A percentile compares a stretch with the other conserved stretches of the same genome.
Conservation (phyloP, 805 yeast species). For the Lipomyces yamanashiensis region DNA sequence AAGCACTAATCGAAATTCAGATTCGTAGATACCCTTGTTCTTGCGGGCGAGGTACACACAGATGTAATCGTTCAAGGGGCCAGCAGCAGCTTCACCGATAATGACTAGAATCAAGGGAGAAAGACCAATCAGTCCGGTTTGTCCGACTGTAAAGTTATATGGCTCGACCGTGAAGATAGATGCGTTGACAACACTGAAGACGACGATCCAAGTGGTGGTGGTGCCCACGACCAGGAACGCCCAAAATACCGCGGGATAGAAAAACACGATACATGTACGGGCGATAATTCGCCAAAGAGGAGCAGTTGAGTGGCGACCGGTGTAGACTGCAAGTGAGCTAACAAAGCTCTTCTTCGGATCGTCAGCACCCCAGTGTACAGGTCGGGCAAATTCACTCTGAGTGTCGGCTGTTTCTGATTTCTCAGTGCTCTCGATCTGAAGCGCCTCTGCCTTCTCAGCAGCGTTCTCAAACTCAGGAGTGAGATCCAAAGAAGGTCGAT, state of each 20-base stretch:
- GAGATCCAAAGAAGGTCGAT: conserved; percentile 49
- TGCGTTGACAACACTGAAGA: conserved; percentile 61
- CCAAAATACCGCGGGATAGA: conserved; percentile 58
- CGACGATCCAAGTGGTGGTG: conserved; percentile 67
- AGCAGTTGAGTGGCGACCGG: conserved; percentile 57
- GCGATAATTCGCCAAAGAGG: conserved; percentile 56
- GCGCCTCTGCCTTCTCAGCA: not conserved
- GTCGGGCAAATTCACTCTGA: not conserved
- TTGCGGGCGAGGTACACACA: conserved; percentile 52
- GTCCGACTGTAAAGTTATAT: conserved; percentile 31
- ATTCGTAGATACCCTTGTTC: conserved; percentile 64
- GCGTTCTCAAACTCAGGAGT: not conserved
- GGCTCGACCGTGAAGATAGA: conserved; percentile 54
- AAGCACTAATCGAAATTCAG: conserved; percentile 64
- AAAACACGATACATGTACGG: conserved; percentile 56
- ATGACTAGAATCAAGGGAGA: conserved; percentile 54
- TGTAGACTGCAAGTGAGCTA: conserved; percentile 49
- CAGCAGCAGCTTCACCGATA: conserved; percentile 60
- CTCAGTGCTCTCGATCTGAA: not conserved
- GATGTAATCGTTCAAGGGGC: conserved; percentile 55
- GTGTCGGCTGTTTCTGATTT: not conserved
- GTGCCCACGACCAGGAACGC: conserved; percentile 54
- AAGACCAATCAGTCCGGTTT: conserved; percentile 34
- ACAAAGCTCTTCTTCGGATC: conserved; percentile 40
- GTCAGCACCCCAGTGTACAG: conserved; percentile 9